Conservation (phyloP, 495 filamentous ascomycete species). For the Cetradonia linearis region DNA sequence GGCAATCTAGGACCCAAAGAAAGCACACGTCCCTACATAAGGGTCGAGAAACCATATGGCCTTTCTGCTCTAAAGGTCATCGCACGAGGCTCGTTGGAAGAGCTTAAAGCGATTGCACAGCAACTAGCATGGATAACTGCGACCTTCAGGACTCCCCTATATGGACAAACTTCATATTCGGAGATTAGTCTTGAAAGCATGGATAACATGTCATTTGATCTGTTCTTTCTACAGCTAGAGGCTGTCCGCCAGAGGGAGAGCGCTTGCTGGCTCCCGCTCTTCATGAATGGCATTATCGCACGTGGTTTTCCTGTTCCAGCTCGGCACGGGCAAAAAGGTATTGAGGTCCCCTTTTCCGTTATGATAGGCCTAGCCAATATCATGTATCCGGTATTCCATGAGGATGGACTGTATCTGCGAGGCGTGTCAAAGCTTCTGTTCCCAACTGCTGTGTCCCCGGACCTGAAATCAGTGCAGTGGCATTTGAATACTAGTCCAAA, state of each 20-base stretch:
- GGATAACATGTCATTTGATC: not conserved
- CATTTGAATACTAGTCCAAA: not conserved
- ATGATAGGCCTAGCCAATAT: not conserved
- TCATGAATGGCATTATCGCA: not conserved
- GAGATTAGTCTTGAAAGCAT: not conserved
- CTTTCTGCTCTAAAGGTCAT: not conserved
- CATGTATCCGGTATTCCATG: not conserved
- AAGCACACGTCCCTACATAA: not conserved
- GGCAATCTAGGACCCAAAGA: not conserved
- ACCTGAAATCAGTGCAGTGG: slow-evolving; percentile 1
- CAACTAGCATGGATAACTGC: not conserved
- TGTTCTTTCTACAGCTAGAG: not conserved
- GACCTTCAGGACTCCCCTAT: not conserved
- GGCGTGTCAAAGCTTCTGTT: not conserved
- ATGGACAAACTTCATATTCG: not conserved
- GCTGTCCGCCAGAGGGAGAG: not conserved
- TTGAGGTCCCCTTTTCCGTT: not conserved
- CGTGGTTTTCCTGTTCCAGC: not conserved
- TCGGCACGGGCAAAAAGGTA: not conserved
- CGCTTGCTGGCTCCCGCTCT: not conserved
- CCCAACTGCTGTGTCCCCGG: not conserved
- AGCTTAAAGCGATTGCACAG: not conserved
- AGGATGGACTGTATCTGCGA: not conserved
- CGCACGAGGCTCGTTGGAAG: not conserved
- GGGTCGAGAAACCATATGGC: not conserved